These are phyloP conservation scores for Parasarocladium wereldwijsianum DNA, from an alignment of 2,329 filamentous ascomycete species.

Conservation along the genomic window DNA sequence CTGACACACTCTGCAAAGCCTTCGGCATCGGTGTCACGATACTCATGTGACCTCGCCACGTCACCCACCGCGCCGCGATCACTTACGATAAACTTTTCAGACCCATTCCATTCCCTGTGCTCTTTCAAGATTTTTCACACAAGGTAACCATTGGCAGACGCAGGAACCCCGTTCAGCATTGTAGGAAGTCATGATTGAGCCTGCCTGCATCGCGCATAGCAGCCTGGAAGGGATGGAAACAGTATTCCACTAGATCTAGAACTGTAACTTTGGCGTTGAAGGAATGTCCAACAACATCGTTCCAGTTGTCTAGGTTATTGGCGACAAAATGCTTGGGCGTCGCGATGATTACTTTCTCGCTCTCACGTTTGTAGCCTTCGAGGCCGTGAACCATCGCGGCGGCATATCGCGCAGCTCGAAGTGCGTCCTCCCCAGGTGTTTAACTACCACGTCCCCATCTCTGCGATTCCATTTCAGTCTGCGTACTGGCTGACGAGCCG, in stretches of 20 bases:
- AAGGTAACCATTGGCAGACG: conserved; percentile 48
- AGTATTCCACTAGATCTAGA: conserved; percentile 53
- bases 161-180: conserved; percentile 49
- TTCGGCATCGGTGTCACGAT: conserved; percentile 16
- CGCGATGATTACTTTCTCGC: conserved; percentile 27
- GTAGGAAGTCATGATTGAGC: conserved; percentile 46
- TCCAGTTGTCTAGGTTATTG: conserved; percentile 38
- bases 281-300: conserved; percentile 20
- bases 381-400: conserved; percentile 36
- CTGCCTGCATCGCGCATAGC: conserved; percentile 41
- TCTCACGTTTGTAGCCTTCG: conserved; percentile 20
- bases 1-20: conserved; percentile 17
- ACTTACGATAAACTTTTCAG: conserved; percentile 46
- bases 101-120: conserved; percentile 47
- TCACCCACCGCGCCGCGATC: conserved; percentile 51
- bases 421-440: conserved; percentile 41
- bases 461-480: too few species aligned
- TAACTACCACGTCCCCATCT: conserved; percentile 45
- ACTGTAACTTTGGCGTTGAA: conserved; percentile 39
- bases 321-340: conserved; percentile 44
- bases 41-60: conserved; percentile 30
- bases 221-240: conserved; percentile 47
- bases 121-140: conserved; percentile 49
- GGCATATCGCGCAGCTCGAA: conserved; percentile 33
- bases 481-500: too few species aligned